Conservation (phyloP, 805 yeast genomes). For the Scheffersomyces amazonensis region DNA sequence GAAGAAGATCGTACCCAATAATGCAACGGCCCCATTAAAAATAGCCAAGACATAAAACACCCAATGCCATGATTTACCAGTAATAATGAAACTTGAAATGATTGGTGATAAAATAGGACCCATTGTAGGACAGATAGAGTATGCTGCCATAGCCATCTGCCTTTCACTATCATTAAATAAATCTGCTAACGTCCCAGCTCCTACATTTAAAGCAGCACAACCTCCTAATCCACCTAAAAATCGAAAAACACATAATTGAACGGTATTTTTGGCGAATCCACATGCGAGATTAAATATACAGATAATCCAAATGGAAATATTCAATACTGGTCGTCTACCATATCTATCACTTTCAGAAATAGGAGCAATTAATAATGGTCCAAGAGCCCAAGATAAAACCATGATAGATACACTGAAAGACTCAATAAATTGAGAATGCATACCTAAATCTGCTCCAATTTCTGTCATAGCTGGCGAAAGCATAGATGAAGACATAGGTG, state of each 20-base stretch:
- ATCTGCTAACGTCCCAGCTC: conserved; percentile 69
- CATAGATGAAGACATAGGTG: conserved; percentile 64
- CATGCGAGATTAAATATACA: conserved; percentile 56
- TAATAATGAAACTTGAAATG: conserved; percentile 23
- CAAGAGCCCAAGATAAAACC: conserved; percentile 68
- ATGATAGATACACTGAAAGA: conserved; percentile 60
- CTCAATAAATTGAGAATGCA: conserved; percentile 39
- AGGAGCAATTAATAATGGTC: conserved; percentile 67
- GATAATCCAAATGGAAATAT: conserved; percentile 47
- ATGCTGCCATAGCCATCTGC: conserved; percentile 29
- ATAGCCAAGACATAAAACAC: conserved; percentile 23
- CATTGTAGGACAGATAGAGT: conserved; percentile 25
- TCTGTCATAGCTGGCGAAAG: conserved; percentile 56
- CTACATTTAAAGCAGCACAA: conserved; percentile 64
- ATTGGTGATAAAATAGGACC: conserved; percentile 30
- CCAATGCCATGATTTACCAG: conserved; percentile 19
- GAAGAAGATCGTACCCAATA: conserved; percentile 17
- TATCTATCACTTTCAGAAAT: conserved; percentile 55
- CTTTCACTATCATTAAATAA: conserved; percentile 51
- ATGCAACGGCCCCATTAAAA: conserved; percentile 18
- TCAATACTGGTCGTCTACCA: conserved; percentile 59
- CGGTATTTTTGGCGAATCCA: conserved; percentile 55
- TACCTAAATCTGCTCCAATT: conserved; percentile 44
- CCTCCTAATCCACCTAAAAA: conserved; percentile 68
- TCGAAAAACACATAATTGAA: conserved; percentile 59